Conservation (phyloP, 352 stramenopile genomes). For the Phytopythium montanum region DNA sequence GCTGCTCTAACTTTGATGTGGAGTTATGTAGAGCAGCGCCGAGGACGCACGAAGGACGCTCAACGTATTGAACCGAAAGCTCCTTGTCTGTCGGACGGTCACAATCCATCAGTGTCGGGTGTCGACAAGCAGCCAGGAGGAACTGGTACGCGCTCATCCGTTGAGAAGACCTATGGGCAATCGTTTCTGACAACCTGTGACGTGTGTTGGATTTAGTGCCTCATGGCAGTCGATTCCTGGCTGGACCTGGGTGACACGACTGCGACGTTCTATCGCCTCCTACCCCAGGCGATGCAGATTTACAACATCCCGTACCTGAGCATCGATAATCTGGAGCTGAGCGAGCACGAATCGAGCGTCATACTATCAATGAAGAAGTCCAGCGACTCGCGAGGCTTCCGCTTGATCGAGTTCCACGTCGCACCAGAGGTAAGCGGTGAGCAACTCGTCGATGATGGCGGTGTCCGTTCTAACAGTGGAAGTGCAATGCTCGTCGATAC, state of each 20-base stretch:
- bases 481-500: not conserved
- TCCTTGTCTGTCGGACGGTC: conserved; percentile 17
- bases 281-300: conserved; percentile 33
- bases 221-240: conserved; percentile 44
- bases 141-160: conserved; percentile 16
- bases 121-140: conserved; percentile 13
- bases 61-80: conserved; percentile 24
- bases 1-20: not conserved
- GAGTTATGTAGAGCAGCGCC: conserved; percentile 16
- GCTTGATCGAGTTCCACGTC: not conserved
- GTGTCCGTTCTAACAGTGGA: not conserved
- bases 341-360: conserved; percentile 8
- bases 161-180: not conserved
- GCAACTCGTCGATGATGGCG: not conserved
- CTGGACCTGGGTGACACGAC: conserved; percentile 43
- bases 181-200: not conserved
- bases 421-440: not conserved
- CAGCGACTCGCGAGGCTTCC: not conserved
- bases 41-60: conserved; percentile 16
- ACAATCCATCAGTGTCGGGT: conserved; percentile 32
- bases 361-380: not conserved
- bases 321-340: conserved; percentile 37
- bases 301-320: conserved; percentile 53
- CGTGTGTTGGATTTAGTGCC: conserved; percentile 16
- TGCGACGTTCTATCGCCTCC: conserved; percentile 47